Evolutionary conservation across 2,329 filamentous ascomycete species (phyloP), one percentile per base, ranked within the genome.

Genomic region (Trichophyton verrucosum): DNA sequence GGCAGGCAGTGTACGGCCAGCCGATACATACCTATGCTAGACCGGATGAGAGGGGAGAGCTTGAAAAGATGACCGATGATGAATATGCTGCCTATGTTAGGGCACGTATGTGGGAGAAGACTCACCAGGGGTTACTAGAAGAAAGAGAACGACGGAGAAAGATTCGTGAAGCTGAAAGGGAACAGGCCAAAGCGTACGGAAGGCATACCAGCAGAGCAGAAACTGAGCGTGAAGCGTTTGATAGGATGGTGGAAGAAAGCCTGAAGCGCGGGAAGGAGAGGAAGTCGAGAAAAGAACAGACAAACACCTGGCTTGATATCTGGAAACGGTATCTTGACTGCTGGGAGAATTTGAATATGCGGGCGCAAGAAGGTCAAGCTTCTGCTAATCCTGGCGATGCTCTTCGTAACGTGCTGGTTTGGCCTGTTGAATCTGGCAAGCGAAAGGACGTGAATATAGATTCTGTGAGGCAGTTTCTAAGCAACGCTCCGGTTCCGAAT

Each of bases 1-100:
- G 94, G 94, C 87, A 96, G 72, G 84, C 84, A 15, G 89, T 99
- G n/a, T 99, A 97, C 74, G 91, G 91, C 0, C 92, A 97, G 72
- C 92, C 94, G 0, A 87, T 97, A 57, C 91, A 96, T 73, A 82
- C 84, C 5, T 96, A 95, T 71, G 71, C 82, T 0, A 78, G 81
- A 27, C 78, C 80, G 70, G 81, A 81, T 68, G 59, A 75, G 65
- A 58, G 75, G 66, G 82, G 82, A 15, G 78, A 80, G 62, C 78
- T 96, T 11, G 90, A 96, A 73, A 81, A 80, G 64, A 97, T 97
- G 92, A 85, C 80, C 7, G 94, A 97, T 67, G 91, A 97, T 30
- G 88, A 96, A 72, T 99, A 97, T 71, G 88, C 89, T 0, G 79
- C 85, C 1, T 87, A 91, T 72, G 92, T 99, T 44, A 84, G 92